Percentiles rank a stretch among this genome's conserved stretches.
Evolutionary conservation across 805 yeast species (phyloP).

Genomic region (Candida alai): DNA sequence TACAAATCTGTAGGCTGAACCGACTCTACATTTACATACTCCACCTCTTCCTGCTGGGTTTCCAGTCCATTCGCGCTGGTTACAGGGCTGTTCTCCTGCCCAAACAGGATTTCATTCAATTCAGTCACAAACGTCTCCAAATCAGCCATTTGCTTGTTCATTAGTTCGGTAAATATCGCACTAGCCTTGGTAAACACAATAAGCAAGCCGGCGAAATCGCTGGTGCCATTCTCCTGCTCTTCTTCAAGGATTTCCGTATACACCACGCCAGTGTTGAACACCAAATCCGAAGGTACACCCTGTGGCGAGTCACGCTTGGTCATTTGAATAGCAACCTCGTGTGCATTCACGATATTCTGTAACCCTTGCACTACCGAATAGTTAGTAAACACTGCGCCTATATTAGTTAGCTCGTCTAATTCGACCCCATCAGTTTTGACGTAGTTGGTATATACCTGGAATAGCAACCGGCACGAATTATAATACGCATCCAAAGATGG

Average conservation of each 20-base stretch:
- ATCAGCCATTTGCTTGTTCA: slow-evolving; percentile 23
- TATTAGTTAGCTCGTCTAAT: slow-evolving; percentile 24
- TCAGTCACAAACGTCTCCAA: slow-evolving; percentile 26
- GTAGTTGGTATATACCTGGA: slow-evolving; percentile 53
- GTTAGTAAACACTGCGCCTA: slow-evolving; percentile 29
- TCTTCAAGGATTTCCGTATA: slow-evolving; percentile 46
- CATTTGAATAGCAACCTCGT: slow-evolving; percentile 30
- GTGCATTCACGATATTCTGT: slow-evolving; percentile 30
- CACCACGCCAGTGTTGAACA: slow-evolving; percentile 44
- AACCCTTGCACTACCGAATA: slow-evolving; percentile 40
- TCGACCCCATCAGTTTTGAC: slow-evolving; percentile 43
- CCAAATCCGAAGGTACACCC: slow-evolving; percentile 37
- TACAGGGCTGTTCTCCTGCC: background rate
- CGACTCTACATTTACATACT: slow-evolving; percentile 18
- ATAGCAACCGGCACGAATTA: slow-evolving; percentile 56
- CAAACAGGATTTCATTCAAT: slow-evolving; percentile 10
- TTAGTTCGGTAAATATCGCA: slow-evolving; percentile 20
- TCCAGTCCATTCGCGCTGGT: too few species aligned
- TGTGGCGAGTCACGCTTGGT: slow-evolving; percentile 7
- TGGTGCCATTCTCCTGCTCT: slow-evolving; percentile 18
- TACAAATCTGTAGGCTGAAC: slow-evolving; percentile 34
- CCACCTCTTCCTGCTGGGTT: slow-evolving; percentile 12
- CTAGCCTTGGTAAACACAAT: slow-evolving; percentile 15
- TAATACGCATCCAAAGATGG: slow-evolving; percentile 46
- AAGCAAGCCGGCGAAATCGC: slow-evolving; percentile 10